Conservation (phyloP, 208 protist genomes). For the Tritrichomonas musculus region DNA sequence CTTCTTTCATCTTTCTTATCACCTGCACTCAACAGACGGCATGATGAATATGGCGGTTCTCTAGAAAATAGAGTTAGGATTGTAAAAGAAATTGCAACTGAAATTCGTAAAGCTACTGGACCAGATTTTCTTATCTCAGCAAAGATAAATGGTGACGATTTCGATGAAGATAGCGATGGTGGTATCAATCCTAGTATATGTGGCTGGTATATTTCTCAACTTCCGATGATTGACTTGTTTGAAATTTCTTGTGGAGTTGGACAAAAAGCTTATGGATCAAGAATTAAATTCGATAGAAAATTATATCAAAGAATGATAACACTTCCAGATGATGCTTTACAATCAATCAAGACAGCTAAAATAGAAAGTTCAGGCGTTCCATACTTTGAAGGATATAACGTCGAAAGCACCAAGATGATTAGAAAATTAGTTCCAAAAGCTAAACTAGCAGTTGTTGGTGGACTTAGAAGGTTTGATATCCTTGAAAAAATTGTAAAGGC, state of each 20-base stretch:
- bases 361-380: neutral
- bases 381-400: neutral
- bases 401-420: neutral
- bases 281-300: neutral
- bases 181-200: neutral
- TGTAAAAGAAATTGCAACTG: neutral
- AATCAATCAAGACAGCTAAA: neutral
- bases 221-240: neutral
- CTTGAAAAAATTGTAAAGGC: neutral
- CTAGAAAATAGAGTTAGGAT: neutral
- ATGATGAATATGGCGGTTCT: neutral
- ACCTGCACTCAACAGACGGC: neutral
- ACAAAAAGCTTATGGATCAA: neutral
- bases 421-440: neutral
- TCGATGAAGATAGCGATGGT: neutral
- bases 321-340: no score
- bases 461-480: neutral
- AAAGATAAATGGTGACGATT: neutral
- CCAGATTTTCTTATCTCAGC: neutral
- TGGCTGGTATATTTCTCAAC: neutral
- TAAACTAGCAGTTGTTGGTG: neutral
- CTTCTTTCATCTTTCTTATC: neutral
- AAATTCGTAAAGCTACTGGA: neutral
- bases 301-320: no score
- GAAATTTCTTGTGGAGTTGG: neutral